phyloP scores from a whole-genome alignment of 164 flowering plant genomes.

The Paratinospora sagittata region DNA sequence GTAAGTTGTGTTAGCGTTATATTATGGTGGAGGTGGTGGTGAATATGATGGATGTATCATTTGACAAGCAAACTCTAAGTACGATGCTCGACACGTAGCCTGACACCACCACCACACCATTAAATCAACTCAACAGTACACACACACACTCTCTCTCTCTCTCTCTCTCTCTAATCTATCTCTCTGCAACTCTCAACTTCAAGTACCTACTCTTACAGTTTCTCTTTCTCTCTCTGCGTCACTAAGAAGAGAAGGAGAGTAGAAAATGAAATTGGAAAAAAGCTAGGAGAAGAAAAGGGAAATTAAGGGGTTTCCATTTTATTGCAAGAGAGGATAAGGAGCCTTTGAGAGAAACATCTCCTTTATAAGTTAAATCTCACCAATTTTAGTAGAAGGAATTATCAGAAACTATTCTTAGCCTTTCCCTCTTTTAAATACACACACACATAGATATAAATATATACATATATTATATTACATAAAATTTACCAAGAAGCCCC shows the following conservation, averaged over 20 bases:
- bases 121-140: conserved; percentile 10
- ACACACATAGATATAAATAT: not conserved
- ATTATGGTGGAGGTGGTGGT: too few species aligned
- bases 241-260: not conserved
- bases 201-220: too few species aligned
- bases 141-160: not conserved
- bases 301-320: conserved; percentile 20
- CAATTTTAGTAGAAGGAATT: conserved; percentile 21
- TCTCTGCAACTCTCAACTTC: not conserved
- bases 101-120: conserved; percentile 14
- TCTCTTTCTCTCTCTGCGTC: too few species aligned
- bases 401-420: conserved; percentile 9
- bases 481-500: not conserved
- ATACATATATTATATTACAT: not conserved
- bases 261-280: not conserved
- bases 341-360: conserved; percentile 13
- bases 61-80: conserved; percentile 20
- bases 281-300: conserved; percentile 5
- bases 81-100: conserved; percentile 21
- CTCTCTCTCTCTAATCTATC: conserved; percentile 4
- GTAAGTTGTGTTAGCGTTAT: not conserved
- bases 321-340: conserved; percentile 18
- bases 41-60: conserved; percentile 13
- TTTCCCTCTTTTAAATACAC: conserved; percentile 5
- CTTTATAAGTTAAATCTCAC: conserved; percentile 8